Evolutionary conservation across 1,139 yeast genomes (phyloP).

Genomic region (Debaryomycetaceae sp.): DNA sequence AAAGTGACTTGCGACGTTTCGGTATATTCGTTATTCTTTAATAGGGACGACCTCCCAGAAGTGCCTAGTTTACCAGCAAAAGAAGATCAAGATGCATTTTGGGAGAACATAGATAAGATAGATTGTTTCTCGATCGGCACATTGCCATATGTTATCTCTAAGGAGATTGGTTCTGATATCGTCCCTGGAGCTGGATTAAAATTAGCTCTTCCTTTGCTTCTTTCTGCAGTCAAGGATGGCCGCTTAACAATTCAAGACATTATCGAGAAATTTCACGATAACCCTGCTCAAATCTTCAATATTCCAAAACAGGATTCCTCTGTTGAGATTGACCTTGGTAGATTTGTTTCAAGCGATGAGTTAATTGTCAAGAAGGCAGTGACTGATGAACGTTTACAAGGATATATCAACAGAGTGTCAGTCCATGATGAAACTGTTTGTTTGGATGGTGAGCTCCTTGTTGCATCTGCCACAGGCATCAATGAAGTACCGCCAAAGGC

Average conservation of each 20-base stretch:
- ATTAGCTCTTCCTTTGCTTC: conserved; percentile 78
- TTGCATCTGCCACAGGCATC: conserved; percentile 57
- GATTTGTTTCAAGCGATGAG: conserved; percentile 46
- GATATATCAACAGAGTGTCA: conserved; percentile 86
- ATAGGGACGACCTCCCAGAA: conserved; percentile 69
- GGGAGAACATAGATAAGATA: conserved; percentile 69
- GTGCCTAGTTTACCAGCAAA: conserved; percentile 72
- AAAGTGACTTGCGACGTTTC: conserved; percentile 90
- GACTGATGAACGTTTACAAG: conserved; percentile 51
- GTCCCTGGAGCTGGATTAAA: conserved; percentile 73
- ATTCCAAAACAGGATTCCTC: conserved; percentile 75
- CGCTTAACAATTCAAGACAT: conserved; percentile 72
- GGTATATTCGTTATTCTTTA: conserved; percentile 72
- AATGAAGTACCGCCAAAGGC: conserved; percentile 44
- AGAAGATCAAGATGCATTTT: conserved; percentile 77
- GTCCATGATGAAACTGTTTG: conserved; percentile 76
- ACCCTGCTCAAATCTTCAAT: conserved; percentile 79
- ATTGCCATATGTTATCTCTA: conserved; percentile 70
- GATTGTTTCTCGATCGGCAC: conserved; percentile 89
- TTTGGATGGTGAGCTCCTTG: conserved; percentile 73
- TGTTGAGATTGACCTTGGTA: conserved; percentile 82
- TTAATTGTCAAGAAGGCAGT: conserved; percentile 53
- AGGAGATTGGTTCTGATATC: conserved; percentile 56
- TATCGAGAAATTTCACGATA: conserved; percentile 69
- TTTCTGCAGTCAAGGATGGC: conserved; percentile 75